Evolutionary conservation across 805 yeast species (phyloP).

Genomic region (Metschnikowia borealis): DNA sequence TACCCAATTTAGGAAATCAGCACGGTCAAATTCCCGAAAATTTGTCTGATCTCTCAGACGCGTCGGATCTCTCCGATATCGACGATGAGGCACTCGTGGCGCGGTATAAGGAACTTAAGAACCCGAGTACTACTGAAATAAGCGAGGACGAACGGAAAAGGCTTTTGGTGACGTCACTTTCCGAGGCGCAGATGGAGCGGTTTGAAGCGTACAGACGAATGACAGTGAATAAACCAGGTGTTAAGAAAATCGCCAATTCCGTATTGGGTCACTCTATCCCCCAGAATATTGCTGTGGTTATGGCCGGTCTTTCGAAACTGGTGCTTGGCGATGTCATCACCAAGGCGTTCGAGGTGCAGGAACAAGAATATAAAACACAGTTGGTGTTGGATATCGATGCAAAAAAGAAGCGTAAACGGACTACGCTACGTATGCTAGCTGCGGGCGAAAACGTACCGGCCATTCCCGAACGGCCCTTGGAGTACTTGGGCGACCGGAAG

Average conservation of each 20-base stretch:
- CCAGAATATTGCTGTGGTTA: constrained; percentile 70
- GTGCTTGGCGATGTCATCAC: constrained; percentile 89
- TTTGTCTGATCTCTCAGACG: constrained; percentile 18
- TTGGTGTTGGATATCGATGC: constrained; percentile 32
- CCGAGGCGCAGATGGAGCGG: constrained; percentile 78
- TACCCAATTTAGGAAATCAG: too few relatives aligned
- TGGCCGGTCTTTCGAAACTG: constrained; percentile 84
- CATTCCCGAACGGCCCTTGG: constrained; percentile 22
- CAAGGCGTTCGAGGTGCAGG: constrained; percentile 69
- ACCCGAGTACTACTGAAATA: constrained; percentile 26
- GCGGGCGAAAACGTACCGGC: constrained; percentile 28
- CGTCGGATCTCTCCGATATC: constrained; percentile 30
- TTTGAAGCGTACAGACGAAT: constrained; percentile 86
- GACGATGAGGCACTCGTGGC: constrained; percentile 32
- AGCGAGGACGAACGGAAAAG: constrained; percentile 54
- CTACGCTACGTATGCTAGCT: constrained; percentile 35
- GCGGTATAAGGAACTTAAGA: constrained; percentile 28
- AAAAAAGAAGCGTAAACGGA: constrained; percentile 33
- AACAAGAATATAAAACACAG: constrained; percentile 45
- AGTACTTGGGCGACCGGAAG: constrained; percentile 39
- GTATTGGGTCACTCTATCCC: constrained; percentile 78
- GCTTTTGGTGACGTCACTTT: constrained; percentile 66
- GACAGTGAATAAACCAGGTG: constrained; percentile 55
- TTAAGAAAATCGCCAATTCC: constrained; percentile 74
- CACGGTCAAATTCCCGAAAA: too few relatives aligned